A percentile compares a stretch with the other conserved stretches of the same genome.
phyloP scores from a whole-genome alignment of 192 early-diverging fungal genomes.

The Piromyces finnis region DNA sequence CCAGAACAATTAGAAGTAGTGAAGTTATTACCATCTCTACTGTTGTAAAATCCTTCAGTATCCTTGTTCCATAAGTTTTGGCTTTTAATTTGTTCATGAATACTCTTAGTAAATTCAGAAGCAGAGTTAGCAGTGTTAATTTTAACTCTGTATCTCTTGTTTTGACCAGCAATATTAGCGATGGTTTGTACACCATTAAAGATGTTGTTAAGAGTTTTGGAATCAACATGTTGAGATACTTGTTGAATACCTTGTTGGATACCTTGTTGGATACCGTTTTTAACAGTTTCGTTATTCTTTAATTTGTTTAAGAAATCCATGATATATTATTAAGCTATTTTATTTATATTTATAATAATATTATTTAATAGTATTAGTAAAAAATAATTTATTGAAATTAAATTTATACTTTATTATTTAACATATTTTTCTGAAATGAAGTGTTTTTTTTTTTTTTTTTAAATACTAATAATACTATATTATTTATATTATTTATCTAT shows the following conservation, averaged over 20 bases:
- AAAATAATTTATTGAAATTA: no score
- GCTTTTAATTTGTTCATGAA: neutral
- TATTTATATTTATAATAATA: no score
- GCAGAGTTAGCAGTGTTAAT: neutral
- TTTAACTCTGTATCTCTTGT: neutral
- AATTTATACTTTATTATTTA: no score
- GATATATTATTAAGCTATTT: no score
- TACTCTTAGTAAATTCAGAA: neutral
- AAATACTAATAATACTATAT: no score
- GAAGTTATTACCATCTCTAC: neutral
- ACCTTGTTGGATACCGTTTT: neutral
- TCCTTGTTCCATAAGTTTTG: neutral
- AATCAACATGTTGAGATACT: no score
- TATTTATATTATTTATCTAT: no score
- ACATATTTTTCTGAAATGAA: no score
- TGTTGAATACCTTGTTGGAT: neutral
- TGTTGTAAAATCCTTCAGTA: neutral
- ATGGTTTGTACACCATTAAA: neutral
- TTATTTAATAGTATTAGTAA: no score
- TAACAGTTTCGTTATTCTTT: neutral
- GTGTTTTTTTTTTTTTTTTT: no score
- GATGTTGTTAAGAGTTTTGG: no score
- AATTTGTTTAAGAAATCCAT: no score
- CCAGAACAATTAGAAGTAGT: neutral
- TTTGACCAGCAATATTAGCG: neutral